These are phyloP conservation scores for Neurospora sp. DNA, from an alignment of 495 filamentous ascomycete species.

Conservation along the genomic window DNA sequence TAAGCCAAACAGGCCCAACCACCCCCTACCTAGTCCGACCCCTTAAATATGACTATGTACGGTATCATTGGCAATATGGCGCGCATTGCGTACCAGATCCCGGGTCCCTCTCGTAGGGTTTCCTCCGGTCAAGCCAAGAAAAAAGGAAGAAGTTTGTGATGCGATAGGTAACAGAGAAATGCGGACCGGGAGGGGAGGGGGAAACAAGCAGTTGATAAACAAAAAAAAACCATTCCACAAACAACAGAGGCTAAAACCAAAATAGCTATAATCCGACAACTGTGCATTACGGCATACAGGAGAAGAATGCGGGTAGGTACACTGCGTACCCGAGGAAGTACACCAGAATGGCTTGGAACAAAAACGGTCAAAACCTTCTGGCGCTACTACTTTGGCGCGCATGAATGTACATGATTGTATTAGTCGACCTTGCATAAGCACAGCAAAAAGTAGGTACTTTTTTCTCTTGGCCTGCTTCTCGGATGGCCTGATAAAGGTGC, in stretches of 20 bases:
- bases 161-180: neutral
- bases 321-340: neutral
- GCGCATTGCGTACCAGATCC: neutral
- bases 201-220: neutral
- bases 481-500: neutral
- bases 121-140: neutral
- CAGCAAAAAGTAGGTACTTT: neutral
- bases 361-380: neutral
- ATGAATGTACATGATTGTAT: neutral
- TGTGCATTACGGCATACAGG: neutral
- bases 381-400: neutral
- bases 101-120: neutral
- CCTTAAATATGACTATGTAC: neutral
- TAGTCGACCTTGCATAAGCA: neutral
- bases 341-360: neutral
- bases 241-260: neutral
- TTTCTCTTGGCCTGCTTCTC: neutral
- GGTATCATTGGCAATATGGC: neutral
- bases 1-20: neutral
- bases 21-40: neutral
- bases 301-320: neutral
- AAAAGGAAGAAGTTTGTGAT: neutral
- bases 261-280: neutral
- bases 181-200: neutral
- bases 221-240: neutral